These are phyloP conservation scores for Paecilomyces fulvus DNA, from an alignment of 2,329 filamentous ascomycete species.

Conservation along the genomic window DNA sequence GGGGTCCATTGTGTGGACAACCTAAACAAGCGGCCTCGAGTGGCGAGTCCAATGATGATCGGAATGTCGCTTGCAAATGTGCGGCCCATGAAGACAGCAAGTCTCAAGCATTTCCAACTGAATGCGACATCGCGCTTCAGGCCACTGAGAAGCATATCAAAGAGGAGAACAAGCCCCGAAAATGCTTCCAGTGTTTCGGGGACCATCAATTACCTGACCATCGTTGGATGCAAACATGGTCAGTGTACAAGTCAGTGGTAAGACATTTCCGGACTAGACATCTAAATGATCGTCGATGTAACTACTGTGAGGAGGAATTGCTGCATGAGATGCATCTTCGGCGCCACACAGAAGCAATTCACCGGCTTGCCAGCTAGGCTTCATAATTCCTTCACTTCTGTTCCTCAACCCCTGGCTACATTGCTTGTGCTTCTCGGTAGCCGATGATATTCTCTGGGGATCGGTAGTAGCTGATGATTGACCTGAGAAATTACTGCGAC, in stretches of 20 bases:
- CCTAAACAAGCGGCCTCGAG: constrained; percentile 6
- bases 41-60: background rate
- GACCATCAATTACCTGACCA: constrained; percentile 6
- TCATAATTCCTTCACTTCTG: no score
- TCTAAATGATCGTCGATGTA: constrained; percentile 11
- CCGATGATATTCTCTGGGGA: no score
- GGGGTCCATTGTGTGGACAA: constrained; percentile 11
- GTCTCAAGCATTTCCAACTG: background rate
- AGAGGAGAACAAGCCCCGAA: constrained; percentile 4
- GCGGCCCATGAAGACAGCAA: background rate
- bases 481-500: no score
- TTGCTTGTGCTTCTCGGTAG: background rate
- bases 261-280: constrained; percentile 14
- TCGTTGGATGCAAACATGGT: constrained; percentile 14
- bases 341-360: constrained; percentile 5
- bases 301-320: constrained; percentile 9
- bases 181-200: constrained; percentile 5
- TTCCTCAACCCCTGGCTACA: no score
- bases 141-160: background rate
- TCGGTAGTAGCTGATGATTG: no score
- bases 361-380: constrained; percentile 7
- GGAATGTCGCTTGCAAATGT: background rate
- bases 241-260: constrained; percentile 12
- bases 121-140: background rate
- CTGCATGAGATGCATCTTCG: constrained; percentile 12